Percentiles rank a stretch among this genome's conserved stretches.
These are phyloP conservation scores for Fusarium sp. DNA, from an alignment of 2,329 filamentous ascomycete genomes.

Conservation along the genomic window DNA sequence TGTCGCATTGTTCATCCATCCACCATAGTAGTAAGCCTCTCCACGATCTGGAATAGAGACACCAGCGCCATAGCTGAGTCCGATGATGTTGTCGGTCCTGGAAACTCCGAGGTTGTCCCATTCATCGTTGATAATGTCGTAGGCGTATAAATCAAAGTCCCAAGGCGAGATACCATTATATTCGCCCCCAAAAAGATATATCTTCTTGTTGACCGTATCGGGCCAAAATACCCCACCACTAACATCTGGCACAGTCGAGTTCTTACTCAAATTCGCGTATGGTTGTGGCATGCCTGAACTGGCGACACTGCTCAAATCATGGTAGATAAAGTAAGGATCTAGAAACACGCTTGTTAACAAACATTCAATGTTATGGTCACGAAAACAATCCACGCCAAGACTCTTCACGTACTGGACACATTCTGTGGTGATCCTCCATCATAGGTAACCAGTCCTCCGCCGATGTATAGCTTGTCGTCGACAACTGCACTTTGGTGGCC, in stretches of 20 bases:
- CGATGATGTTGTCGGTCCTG: conserved; percentile 52
- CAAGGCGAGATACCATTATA: conserved; percentile 60
- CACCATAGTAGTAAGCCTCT: conserved; percentile 71
- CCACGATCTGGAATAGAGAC: conserved; percentile 65
- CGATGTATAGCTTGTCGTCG: conserved; percentile 69
- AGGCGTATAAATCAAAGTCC: conserved; percentile 64
- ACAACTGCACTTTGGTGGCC: conserved; percentile 71
- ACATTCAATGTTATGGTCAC: not conserved
- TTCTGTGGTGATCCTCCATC: conserved; percentile 62
- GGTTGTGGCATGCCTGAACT: conserved; percentile 63
- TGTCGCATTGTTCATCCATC: conserved; percentile 68
- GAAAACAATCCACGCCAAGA: not conserved
- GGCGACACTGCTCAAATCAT: conserved; percentile 62
- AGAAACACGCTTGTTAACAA: conserved; percentile 15
- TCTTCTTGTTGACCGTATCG: conserved; percentile 70
- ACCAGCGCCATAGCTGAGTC: conserved; percentile 68
- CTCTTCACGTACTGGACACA: conserved; percentile 64
- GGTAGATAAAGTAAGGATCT: conserved; percentile 59
- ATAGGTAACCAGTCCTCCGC: conserved; percentile 69
- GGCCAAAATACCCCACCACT: conserved; percentile 65
- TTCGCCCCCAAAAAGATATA: conserved; percentile 73
- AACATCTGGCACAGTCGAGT: conserved; percentile 62
- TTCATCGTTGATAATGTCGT: conserved; percentile 66
- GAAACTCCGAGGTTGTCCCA: conserved; percentile 63
- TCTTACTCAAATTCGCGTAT: conserved; percentile 68